Percentiles rank a stretch among this genome's conserved stretches.
Conservation (phyloP, 192 early-diverging fungal genomes). For the Entomortierella parvispora region DNA sequence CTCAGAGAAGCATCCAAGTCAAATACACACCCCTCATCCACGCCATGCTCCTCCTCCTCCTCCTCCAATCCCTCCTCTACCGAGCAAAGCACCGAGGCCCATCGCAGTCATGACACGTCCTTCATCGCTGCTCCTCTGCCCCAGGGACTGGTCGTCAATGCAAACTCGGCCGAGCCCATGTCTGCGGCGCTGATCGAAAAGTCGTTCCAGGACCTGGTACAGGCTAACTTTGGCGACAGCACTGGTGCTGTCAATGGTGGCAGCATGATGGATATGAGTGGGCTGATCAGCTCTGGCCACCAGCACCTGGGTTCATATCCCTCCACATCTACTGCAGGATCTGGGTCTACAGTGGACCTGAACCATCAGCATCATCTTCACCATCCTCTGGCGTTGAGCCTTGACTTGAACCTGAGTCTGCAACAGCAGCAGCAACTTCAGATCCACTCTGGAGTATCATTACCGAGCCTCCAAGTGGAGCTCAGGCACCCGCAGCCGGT, state of each 20-base stretch:
- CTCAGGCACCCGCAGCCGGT: background rate
- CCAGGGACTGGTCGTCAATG: background rate
- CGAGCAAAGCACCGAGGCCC: no score
- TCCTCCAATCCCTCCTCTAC: no score
- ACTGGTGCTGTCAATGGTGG: background rate
- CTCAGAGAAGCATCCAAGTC: background rate
- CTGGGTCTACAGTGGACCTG: background rate
- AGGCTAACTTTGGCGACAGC: slow-evolving; percentile 1
- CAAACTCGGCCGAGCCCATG: background rate
- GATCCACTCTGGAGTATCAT: background rate
- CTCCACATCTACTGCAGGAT: no score
- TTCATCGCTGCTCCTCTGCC: background rate
- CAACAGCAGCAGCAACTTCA: background rate
- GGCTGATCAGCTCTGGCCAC: background rate
- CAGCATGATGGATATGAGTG: background rate
- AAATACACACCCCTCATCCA: no score
- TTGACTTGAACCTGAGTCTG: background rate
- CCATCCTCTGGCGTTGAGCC: background rate
- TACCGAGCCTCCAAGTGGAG: background rate
- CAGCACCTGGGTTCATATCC: background rate
- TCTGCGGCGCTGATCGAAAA: slow-evolving; percentile 11
- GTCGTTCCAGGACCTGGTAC: slow-evolving; percentile 18
- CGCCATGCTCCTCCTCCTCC: no score
- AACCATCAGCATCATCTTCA: background rate
- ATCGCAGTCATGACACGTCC: no score